These are phyloP conservation scores for Microbotryum lychnidis-dioicae DNA, from an alignment of 1,284 basidiomycete species.

Conservation along the genomic window DNA sequence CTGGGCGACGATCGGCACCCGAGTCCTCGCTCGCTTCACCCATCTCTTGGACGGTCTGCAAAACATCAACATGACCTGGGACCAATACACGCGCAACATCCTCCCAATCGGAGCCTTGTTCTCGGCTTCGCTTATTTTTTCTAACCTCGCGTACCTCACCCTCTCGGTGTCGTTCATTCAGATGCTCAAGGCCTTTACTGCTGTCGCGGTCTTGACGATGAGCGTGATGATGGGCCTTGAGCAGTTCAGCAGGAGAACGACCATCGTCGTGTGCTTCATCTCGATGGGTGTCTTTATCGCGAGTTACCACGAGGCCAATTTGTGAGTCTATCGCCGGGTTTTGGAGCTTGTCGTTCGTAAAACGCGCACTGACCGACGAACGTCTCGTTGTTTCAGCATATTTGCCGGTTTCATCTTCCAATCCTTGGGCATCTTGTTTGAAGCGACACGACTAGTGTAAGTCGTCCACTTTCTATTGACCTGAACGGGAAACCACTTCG, in stretches of 20 bases:
- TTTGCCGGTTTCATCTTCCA: constrained; percentile 32
- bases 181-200: constrained; percentile 39
- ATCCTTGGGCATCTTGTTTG: constrained; percentile 33
- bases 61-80: constrained; percentile 36
- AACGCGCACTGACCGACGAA: not conserved
- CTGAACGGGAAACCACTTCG: too few species aligned
- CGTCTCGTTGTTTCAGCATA: constrained; percentile 11
- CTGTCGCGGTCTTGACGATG: constrained; percentile 35
- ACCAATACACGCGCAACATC: constrained; percentile 37
- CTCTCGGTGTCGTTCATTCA: constrained; percentile 32
- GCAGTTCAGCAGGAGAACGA: constrained; percentile 31
- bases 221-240: constrained; percentile 35
- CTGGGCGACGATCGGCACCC: constrained; percentile 43
- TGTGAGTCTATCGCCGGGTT: not conserved
- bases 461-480: too few species aligned
- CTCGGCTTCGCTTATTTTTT: constrained; percentile 37
- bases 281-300: constrained; percentile 40
- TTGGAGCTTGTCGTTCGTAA: constrained; percentile 11
- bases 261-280: constrained; percentile 40
- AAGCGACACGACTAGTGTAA: constrained; percentile 30
- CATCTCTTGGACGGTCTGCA: constrained; percentile 42
- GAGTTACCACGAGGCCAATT: constrained; percentile 27
- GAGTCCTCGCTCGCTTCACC: constrained; percentile 41
- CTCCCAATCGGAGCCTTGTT: constrained; percentile 46
- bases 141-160: constrained; percentile 34